Evolutionary conservation across 495 filamentous ascomycete genomes (phyloP), one percentile per base, ranked within the genome.

Genomic region (Aspergillus nanangensis): DNA sequence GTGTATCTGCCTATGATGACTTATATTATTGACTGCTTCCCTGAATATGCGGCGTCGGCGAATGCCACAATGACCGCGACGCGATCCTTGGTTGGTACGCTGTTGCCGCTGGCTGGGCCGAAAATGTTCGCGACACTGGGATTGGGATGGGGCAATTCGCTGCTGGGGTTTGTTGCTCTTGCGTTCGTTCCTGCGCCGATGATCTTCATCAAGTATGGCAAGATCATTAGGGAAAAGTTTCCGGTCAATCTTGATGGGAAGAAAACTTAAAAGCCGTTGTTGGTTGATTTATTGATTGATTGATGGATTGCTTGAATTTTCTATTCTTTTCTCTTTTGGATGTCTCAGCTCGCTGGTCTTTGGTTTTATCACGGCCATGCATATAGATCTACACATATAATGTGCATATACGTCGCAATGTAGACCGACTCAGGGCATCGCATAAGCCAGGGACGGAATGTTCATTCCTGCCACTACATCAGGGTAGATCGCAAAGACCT

Each of bases 61-160:
- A 70, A 78, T 1, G 83, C 81, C 3, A 76, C 80, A 1, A 54
- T 80, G 17, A 73, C 76, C 0, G 73, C 78, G 0, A 64, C 81
- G 4, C 63, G 83, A 4, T 81, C 74, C 1, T 51, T 87, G 0
- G 53, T 79, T 4, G 85, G 81, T 0, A 81, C 80, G 2, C 52
- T 84, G 3, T 61, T 89, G 8, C 85, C 85, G 2, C 66, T 88
- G 4, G 78, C 76, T 4, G 84, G 79, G 1, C 71, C 75, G 15
- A 61, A 70, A 17, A 78, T 90, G 79, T 88, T 84, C 59, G 44
- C 59, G 0, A 56, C 58, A 0, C 63, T 88, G 3, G 79, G 82
- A 0, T 58, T 82, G 4, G 83, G 82, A 0, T 87, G 84, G 84
- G 84, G 82, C 1, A 87, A 84, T 48, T 78, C 71, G 7, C 52